Conservation (phyloP, 2,329 filamentous ascomycete genomes). For the Trichoderma oligosporum region DNA sequence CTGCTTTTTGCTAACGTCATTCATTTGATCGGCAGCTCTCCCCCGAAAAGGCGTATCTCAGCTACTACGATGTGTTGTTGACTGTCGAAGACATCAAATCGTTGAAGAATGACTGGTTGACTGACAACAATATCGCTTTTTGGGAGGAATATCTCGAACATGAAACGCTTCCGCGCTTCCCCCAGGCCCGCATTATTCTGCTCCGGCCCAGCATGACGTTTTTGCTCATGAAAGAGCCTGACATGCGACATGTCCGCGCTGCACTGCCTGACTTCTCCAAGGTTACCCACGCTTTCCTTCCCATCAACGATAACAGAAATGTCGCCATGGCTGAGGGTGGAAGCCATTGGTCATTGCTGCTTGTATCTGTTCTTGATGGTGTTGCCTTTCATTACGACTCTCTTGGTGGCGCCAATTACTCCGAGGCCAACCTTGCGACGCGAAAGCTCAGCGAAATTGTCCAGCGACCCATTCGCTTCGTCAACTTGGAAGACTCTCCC, state of each 20-base stretch:
- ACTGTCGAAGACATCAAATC: slow-evolving; percentile 86
- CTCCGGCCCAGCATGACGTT: slow-evolving; percentile 91
- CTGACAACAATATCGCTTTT: slow-evolving; percentile 95
- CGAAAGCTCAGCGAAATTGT: slow-evolving; percentile 68
- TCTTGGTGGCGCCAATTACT: slow-evolving; percentile 68
- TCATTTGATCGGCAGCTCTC: slow-evolving; percentile 43
- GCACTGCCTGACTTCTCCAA: slow-evolving; percentile 76
- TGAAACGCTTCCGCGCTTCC: slow-evolving; percentile 76
- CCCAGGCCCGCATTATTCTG: slow-evolving; percentile 81
- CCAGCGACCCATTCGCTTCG: slow-evolving; percentile 64
- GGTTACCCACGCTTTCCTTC: slow-evolving; percentile 90
- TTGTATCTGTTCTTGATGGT: slow-evolving; percentile 83
- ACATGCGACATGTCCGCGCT: slow-evolving; percentile 53
- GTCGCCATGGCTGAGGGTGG: slow-evolving; percentile 79
- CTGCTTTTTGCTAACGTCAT: slow-evolving; percentile 6
- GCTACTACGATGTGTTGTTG: slow-evolving; percentile 48
- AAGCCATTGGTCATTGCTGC: slow-evolving; percentile 88
- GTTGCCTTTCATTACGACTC: slow-evolving; percentile 97
- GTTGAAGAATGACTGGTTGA: slow-evolving; percentile 90
- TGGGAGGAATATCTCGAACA: slow-evolving; percentile 97
- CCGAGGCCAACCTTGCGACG: slow-evolving; percentile 67
- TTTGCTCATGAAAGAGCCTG: slow-evolving; percentile 73
- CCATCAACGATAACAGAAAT: slow-evolving; percentile 84
- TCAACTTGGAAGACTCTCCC: slow-evolving; percentile 78
- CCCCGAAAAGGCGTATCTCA: slow-evolving; percentile 38